These are phyloP conservation scores for Chytriomyces confervae DNA, from an alignment of 192 early-diverging fungal genomes.

Conservation along the genomic window DNA sequence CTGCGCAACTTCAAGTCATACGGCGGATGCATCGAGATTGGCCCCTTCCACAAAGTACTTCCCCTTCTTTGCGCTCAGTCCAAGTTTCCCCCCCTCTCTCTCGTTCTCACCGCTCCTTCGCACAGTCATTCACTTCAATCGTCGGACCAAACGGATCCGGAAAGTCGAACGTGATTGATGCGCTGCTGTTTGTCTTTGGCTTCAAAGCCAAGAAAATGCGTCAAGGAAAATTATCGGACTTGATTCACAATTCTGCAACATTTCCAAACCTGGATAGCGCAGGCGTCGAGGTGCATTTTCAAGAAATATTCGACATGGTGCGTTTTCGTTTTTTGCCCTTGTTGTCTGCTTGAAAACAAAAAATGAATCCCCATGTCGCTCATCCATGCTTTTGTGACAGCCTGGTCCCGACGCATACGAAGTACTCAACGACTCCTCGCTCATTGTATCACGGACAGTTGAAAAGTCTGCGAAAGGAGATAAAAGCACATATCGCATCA, in stretches of 20 bases:
- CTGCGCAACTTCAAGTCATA: conserved; percentile 98
- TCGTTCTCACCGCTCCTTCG: not conserved
- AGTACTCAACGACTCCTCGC: conserved; percentile 67
- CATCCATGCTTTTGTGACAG: conserved; percentile 38
- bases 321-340: not conserved
- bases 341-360: not conserved
- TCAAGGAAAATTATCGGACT: conserved; percentile 91
- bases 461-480: conserved; percentile 51
- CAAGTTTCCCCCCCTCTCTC: not conserved
- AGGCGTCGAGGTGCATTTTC: conserved; percentile 92
- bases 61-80: no score
- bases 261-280: conserved; percentile 75
- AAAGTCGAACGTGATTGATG: conserved; percentile 99
- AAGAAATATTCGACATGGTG: conserved; percentile 85
- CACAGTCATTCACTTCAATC: conserved; percentile 76
- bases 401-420: conserved; percentile 65
- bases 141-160: conserved; percentile 98
- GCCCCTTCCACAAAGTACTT: conserved; percentile 93
- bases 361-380: not conserved
- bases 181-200: conserved; percentile 97
- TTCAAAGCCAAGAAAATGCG: conserved; percentile 97
- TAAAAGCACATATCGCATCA: conserved; percentile 58
- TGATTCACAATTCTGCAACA: conserved; percentile 92
- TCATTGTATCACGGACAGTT: conserved; percentile 78
- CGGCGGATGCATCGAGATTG: conserved; percentile 86